Evolutionary conservation across 805 yeast species (phyloP).

Genomic region (Kregervanrija pseudodelftensis): DNA sequence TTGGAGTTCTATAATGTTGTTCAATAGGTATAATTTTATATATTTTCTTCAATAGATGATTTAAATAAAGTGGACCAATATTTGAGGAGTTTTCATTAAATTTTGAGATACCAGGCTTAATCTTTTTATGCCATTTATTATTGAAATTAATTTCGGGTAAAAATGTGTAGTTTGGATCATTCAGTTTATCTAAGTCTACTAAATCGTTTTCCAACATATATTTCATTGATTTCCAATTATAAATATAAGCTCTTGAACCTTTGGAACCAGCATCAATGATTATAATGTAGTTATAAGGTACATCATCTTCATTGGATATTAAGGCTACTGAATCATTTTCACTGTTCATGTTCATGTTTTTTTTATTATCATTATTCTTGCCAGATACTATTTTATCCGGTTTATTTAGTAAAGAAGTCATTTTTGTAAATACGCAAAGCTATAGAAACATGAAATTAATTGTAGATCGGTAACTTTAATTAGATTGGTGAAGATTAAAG

Average conservation of each 20-base stretch:
- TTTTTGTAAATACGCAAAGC: too few relatives aligned
- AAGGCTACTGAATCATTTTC: neutral
- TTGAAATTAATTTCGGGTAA: slow-evolving; percentile 23
- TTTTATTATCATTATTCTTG: too few relatives aligned
- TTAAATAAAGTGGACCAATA: slow-evolving; percentile 46
- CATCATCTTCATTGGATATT: slow-evolving; percentile 29
- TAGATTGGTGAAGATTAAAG: too few relatives aligned
- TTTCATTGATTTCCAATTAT: slow-evolving; percentile 44
- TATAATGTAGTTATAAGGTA: slow-evolving; percentile 54
- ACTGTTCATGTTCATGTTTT: too few relatives aligned
- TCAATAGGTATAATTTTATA: slow-evolving; percentile 48
- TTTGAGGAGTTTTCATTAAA: slow-evolving; percentile 41
- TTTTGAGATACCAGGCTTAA: slow-evolving; percentile 52
- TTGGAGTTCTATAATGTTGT: slow-evolving; percentile 57
- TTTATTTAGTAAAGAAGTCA: too few relatives aligned
- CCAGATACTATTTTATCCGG: too few relatives aligned
- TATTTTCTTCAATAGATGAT: slow-evolving; percentile 41
- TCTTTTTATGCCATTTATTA: slow-evolving; percentile 42
- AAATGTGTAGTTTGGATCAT: neutral
- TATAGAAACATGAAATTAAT: too few relatives aligned
- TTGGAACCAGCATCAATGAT: slow-evolving; percentile 62
- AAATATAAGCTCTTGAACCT: slow-evolving; percentile 56
- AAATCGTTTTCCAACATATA: slow-evolving; percentile 16
- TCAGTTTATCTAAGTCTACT: slow-evolving; percentile 2
- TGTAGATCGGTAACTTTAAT: too few relatives aligned